Evolutionary conservation across 2,329 filamentous ascomycete species (phyloP), one percentile per base, ranked within the genome.

Genomic region (Diplodia corticola): DNA sequence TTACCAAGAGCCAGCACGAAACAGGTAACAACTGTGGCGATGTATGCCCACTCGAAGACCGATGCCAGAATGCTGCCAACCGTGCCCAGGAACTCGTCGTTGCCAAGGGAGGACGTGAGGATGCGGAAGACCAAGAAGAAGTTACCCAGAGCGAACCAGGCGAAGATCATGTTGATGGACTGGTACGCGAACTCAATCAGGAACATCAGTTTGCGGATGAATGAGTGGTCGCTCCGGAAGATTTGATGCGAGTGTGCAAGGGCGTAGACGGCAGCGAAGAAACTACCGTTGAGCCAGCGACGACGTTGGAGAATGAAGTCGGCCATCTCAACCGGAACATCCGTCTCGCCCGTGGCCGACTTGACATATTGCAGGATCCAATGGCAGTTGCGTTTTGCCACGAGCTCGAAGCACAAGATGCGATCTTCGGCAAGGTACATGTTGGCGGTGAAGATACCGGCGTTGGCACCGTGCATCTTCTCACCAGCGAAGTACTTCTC

Each of bases 71-170:
- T 88, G 46, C 87, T 87, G 64, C 95, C 95, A 10, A 87, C 87
- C 4, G 85, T 88, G 57, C 93, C 92, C 1, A 97, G 85, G 28
- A 97, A 84, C 35, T 85, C 78, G 0, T 80, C 72, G 28, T 86
- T 84, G 53, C 92, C 90, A 70, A 99, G 83, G 73, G 93, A 97
- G 12, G 88, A 90, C 1, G 94, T 98, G 70, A 99, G 83, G 76
- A 99, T 98, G 78, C 93, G 93, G 83, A 99, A 99, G 71, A 99
- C 94, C 75, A 99, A 82, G 86, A 98, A 99, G 85, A 99, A 99
- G 81, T 99, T 99, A 75, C 95, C 88, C 74, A 98, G 95, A 73
- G 91, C 92, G 76, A 99, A 98, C 95, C 95, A 99, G 63, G 95
- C 93, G 77, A 98, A 99, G 75, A 99, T 86, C 92, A 98, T 97